A percentile compares a stretch with the other conserved stretches of the same genome.
Evolutionary conservation across 2,329 filamentous ascomycete genomes (phyloP).

Genomic region (Plenodomus tracheiphilus): DNA sequence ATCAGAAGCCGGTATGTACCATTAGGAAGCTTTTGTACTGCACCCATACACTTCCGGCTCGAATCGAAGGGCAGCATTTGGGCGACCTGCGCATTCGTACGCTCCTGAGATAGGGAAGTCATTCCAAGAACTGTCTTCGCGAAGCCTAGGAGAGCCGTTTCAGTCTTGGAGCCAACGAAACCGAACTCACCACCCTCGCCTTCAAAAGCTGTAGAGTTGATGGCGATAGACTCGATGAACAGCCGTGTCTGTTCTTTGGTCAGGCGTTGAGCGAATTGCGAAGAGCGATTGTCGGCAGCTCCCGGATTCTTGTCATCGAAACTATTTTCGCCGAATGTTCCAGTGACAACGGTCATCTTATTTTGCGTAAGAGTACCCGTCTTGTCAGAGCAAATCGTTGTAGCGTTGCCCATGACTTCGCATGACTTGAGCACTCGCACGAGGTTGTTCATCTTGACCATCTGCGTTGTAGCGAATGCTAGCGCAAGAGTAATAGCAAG

Average conservation of each 20-base stretch:
- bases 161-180: slow-evolving; percentile 77
- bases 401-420: slow-evolving; percentile 43
- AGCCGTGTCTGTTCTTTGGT: slow-evolving; percentile 45
- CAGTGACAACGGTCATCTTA: slow-evolving; percentile 65
- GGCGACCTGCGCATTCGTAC: slow-evolving; percentile 62
- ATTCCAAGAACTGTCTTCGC: slow-evolving; percentile 68
- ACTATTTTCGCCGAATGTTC: slow-evolving; percentile 59
- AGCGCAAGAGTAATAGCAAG: slow-evolving; percentile 69
- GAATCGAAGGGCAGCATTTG: slow-evolving; percentile 65
- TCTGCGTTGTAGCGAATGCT: slow-evolving; percentile 66
- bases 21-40: slow-evolving; percentile 59
- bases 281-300: slow-evolving; percentile 47
- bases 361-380: slow-evolving; percentile 45
- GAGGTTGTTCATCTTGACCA: slow-evolving; percentile 43
- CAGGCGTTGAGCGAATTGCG: slow-evolving; percentile 48
- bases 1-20: slow-evolving; percentile 60
- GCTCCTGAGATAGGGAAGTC: slow-evolving; percentile 61
- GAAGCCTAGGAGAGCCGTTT: slow-evolving; percentile 71
- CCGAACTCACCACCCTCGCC: slow-evolving; percentile 44
- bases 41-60: slow-evolving; percentile 70
- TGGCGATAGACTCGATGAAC: slow-evolving; percentile 58
- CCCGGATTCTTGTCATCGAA: slow-evolving; percentile 59
- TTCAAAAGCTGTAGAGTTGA: slow-evolving; percentile 48
- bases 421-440: slow-evolving; percentile 41
- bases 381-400: slow-evolving; percentile 44